Conservation (phyloP, 2,329 filamentous ascomycete genomes). For the Alternaria postmessia region DNA sequence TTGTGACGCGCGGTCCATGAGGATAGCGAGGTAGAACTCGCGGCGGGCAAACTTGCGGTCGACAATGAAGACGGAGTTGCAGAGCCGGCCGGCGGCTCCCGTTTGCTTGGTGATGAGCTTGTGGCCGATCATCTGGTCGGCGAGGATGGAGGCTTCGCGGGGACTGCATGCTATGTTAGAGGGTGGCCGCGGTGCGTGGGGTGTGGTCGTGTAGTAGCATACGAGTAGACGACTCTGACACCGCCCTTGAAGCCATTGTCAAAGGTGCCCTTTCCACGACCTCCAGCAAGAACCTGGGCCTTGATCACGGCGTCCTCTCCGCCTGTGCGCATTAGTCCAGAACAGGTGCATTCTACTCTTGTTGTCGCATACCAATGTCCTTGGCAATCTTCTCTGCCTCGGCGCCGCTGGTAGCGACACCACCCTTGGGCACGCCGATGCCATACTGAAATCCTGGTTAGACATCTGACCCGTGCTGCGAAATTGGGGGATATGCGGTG, state of each 20-base stretch:
- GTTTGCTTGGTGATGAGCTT: conserved; percentile 99
- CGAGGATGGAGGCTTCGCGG: conserved; percentile 95
- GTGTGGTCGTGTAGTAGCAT: conserved; percentile 43
- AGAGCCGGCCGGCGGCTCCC: conserved; percentile 88
- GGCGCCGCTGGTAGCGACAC: conserved; percentile 80
- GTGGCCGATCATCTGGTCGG: conserved; percentile 99
- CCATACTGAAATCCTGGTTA: conserved; percentile 73
- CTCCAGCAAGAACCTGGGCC: conserved; percentile 97
- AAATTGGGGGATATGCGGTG: conserved; percentile 16
- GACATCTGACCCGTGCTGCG: conserved; percentile 13
- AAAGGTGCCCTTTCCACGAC: conserved; percentile 96
- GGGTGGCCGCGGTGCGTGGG: not conserved
- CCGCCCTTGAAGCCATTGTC: conserved; percentile 99
- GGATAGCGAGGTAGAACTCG: conserved; percentile 98
- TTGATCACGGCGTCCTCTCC: conserved; percentile 99
- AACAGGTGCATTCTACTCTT: conserved; percentile 23
- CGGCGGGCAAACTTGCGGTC: conserved; percentile 99
- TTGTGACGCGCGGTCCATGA: conserved; percentile 96
- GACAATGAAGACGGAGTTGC: conserved; percentile 98
- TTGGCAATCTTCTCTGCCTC: conserved; percentile 94
- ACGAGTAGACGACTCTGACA: conserved; percentile 98
- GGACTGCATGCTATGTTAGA: conserved; percentile 60
- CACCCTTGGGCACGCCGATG: conserved; percentile 88
- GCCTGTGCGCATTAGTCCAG: conserved; percentile 56
- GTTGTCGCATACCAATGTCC: conserved; percentile 71